Conservation (phyloP, 192 early-diverging fungal genomes). For the Paraglomus occultum region DNA sequence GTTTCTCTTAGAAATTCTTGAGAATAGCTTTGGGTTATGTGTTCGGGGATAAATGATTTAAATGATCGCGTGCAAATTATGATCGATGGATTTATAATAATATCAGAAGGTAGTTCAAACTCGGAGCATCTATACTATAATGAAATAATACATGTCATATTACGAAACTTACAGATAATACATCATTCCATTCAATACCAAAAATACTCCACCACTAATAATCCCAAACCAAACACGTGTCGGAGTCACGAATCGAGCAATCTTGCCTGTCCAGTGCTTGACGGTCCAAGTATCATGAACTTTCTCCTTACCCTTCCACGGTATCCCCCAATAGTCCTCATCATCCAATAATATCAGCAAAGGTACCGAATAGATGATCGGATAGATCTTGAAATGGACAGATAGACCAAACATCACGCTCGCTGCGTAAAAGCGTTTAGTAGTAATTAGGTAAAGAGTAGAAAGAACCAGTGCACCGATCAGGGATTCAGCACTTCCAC, state of each 20-base stretch:
- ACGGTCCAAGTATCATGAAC: background rate
- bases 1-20: conserved; percentile 86
- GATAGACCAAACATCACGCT: conserved; percentile 79
- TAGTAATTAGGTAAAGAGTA: conserved; percentile 69
- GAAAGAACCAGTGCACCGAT: conserved; percentile 77
- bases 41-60: background rate
- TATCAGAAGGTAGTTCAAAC: background rate
- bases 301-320: conserved; percentile 31
- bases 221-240: conserved; percentile 61
- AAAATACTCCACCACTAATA: conserved; percentile 61
- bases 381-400: conserved; percentile 98
- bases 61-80: background rate
- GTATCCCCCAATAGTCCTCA: conserved; percentile 29
- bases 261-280: conserved; percentile 17
- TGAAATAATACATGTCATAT: background rate
- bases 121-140: background rate
- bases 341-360: conserved; percentile 70
- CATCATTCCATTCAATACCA: conserved; percentile 65
- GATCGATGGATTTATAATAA: background rate
- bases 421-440: conserved; percentile 49
- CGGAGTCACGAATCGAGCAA: conserved; percentile 47
- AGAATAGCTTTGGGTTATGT: conserved; percentile 60
- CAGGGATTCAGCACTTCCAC: conserved; percentile 91
- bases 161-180: conserved; percentile 53
- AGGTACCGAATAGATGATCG: conserved; percentile 89